A percentile compares a stretch with the other conserved stretches of the same genome.
These are phyloP conservation scores for Sporothrix euskadiensis DNA, from an alignment of 2,329 filamentous ascomycete genomes.

Conservation along the genomic window DNA sequence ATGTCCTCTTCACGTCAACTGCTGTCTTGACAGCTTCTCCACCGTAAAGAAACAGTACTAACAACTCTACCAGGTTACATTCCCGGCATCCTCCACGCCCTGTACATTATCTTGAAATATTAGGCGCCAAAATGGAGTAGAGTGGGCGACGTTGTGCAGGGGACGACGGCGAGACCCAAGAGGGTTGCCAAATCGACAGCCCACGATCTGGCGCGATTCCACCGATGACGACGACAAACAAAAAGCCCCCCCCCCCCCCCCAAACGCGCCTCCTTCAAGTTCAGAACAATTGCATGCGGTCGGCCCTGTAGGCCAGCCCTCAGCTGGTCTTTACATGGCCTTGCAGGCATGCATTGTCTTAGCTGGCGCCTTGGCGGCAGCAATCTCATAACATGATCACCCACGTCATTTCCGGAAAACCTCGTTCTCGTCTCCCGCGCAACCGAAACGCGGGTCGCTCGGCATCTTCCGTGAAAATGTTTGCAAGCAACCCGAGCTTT, in stretches of 20 bases:
- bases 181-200: neutral
- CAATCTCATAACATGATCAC: neutral
- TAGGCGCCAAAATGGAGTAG: conserved; percentile 45
- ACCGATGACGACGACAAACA: neutral
- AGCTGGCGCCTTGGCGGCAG: conserved; percentile 14
- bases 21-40: neutral
- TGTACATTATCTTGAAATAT: conserved; percentile 93
- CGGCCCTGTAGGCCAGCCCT: neutral
- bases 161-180: neutral
- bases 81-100: conserved; percentile 85
- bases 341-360: neutral
- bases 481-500: neutral
- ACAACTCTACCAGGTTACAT: conserved; percentile 51
- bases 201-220: neutral
- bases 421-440: neutral
- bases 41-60: neutral
- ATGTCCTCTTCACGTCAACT: conserved; percentile 30
- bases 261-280: neutral
- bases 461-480: neutral
- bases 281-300: neutral
- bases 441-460: neutral
- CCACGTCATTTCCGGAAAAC: neutral
- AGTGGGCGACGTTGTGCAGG: neutral
- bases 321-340: neutral
- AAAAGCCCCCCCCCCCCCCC: neutral